Evolutionary conservation across 192 early-diverging fungal species (phyloP).

Genomic region (Coemansia sp.): DNA sequence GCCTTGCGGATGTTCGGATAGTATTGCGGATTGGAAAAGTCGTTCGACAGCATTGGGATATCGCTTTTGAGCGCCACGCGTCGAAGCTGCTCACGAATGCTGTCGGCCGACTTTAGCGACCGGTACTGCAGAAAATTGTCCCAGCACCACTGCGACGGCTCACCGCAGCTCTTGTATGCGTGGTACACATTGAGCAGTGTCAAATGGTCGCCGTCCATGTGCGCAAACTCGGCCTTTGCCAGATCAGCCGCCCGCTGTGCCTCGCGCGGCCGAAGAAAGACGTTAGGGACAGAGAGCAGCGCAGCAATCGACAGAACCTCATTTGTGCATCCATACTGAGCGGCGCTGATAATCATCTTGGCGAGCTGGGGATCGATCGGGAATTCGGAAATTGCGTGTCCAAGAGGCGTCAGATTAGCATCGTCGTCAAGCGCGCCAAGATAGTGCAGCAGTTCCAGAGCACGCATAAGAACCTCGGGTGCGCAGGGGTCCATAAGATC

Average conservation of each 20-base stretch:
- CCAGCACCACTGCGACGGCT: conserved; percentile 87
- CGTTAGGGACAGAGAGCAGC: conserved; percentile 86
- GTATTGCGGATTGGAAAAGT: conserved; percentile 71
- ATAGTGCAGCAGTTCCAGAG: conserved; percentile 93
- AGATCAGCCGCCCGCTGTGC: conserved; percentile 83
- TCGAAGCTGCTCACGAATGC: conserved; percentile 85
- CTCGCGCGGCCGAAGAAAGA: conserved; percentile 91
- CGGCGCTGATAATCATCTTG: conserved; percentile 89
- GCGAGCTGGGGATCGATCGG: conserved; percentile 95
- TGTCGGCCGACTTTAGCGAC: conserved; percentile 87
- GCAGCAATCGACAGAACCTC: conserved; percentile 95
- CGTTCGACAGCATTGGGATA: conserved; percentile 67
- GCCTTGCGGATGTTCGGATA: conserved; percentile 90
- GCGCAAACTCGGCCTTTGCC: conserved; percentile 91
- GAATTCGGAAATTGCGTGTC: conserved; percentile 91
- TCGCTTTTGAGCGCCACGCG: conserved; percentile 77
- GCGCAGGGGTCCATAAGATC: conserved; percentile 99
- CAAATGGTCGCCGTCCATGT: conserved; percentile 94
- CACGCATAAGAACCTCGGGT: conserved; percentile 97
- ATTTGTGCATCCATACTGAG: conserved; percentile 84
- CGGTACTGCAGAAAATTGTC: conserved; percentile 91
- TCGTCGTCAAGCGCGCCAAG: conserved; percentile 94
- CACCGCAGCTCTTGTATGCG: conserved; percentile 66
- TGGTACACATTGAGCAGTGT: conserved; percentile 97
- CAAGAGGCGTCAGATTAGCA: conserved; percentile 84